Percentiles rank a stretch among this genome's conserved stretches.
These are phyloP conservation scores for Solanum pimpinellifolium DNA, from an alignment of 257 asterid species.

Conservation along the genomic window DNA sequence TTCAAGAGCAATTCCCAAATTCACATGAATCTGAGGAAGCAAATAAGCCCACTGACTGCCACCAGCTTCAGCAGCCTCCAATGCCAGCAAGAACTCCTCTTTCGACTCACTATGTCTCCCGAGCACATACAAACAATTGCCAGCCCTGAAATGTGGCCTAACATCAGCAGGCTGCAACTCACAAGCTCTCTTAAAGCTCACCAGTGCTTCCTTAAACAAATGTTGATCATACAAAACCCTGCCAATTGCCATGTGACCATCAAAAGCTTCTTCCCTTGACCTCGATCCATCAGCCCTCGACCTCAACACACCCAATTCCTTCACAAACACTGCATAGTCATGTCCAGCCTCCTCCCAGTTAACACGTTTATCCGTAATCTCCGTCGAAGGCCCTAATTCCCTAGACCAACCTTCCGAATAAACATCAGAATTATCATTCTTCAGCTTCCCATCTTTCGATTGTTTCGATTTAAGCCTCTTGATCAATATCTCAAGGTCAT, in stretches of 20 bases:
- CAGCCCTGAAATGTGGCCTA: constrained; percentile 90
- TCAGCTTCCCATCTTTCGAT: constrained; percentile 67
- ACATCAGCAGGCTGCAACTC: constrained; percentile 90
- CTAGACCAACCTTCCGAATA: constrained; percentile 96
- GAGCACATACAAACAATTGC: constrained; percentile 79
- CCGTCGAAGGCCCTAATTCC: constrained; percentile 75
- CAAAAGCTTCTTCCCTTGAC: constrained; percentile 91
- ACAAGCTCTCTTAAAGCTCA: constrained; percentile 90
- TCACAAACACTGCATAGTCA: constrained; percentile 65
- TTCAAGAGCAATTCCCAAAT: constrained; percentile 89
- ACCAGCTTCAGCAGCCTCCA: constrained; percentile 92
- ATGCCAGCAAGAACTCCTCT: constrained; percentile 74
- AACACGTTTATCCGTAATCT: constrained; percentile 58
- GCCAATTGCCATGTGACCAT: constrained; percentile 96
- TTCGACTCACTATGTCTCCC: constrained; percentile 64
- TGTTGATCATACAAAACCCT: constrained; percentile 71
- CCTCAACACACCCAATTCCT: constrained; percentile 81
- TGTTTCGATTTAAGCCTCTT: constrained; percentile 56
- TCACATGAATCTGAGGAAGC: constrained; percentile 97
- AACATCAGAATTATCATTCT: constrained; percentile 67
- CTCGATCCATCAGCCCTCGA: constrained; percentile 83
- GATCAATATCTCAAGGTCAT: constrained; percentile 69
- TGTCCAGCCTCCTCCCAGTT: constrained; percentile 73
- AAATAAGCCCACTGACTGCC: constrained; percentile 98
- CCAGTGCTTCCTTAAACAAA: constrained; percentile 77